Percentiles rank a stretch among this genome's conserved stretches.
These are phyloP conservation scores for Kokia cookei DNA, from an alignment of 441 rosid genomes.

Conservation along the genomic window DNA sequence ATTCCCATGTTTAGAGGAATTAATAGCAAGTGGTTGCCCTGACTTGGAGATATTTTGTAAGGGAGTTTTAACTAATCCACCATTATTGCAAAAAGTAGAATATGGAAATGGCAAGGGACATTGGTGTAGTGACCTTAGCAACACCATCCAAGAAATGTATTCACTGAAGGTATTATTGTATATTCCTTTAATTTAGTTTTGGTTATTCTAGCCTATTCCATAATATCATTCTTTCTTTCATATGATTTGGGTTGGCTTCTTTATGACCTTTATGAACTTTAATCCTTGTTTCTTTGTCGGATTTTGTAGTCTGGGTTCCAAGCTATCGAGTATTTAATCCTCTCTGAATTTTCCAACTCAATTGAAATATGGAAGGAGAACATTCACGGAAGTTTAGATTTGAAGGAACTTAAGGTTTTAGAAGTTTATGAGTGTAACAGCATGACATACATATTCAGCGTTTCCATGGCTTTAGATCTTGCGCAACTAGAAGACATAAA, in stretches of 20 bases:
- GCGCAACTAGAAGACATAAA: too few species aligned
- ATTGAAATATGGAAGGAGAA: neutral
- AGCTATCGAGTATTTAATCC: neutral
- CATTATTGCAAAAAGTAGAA: neutral
- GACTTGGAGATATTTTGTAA: conserved; percentile 8
- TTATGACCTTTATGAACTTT: neutral
- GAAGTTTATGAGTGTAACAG: too few species aligned
- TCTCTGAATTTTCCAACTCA: neutral
- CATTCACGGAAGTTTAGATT: too few species aligned
- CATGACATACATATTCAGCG: too few species aligned
- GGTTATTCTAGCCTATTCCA: neutral
- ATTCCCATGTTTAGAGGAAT: conserved; percentile 17
- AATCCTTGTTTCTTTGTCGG: neutral
- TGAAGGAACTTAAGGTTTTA: too few species aligned
- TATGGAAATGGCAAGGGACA: neutral
- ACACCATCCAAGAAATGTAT: neutral
- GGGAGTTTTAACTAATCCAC: neutral
- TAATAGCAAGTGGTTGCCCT: conserved; percentile 1
- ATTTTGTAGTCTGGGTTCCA: neutral
- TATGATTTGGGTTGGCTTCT: neutral
- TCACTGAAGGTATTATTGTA: neutral
- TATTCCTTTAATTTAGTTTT: neutral
- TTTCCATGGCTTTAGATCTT: too few species aligned
- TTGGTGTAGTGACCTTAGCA: conserved; percentile 14
- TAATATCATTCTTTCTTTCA: neutral